Conservation (phyloP, 2,329 filamentous ascomycete genomes). For the Juglanconis sp. region DNA sequence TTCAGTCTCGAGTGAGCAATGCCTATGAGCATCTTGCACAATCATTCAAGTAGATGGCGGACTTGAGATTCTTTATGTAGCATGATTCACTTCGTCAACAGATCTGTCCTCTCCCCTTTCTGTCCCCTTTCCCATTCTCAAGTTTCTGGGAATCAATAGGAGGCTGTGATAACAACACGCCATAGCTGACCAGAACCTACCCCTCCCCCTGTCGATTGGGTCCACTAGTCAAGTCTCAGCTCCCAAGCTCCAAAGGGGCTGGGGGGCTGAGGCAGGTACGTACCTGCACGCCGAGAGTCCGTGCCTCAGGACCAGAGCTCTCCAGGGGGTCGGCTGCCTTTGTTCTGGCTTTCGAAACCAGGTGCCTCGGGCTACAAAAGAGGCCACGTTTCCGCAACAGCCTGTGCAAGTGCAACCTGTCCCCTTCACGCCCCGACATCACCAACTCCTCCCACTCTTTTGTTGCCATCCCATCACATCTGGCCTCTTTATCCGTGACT, state of each 20-base stretch:
- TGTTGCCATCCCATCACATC: too few species aligned
- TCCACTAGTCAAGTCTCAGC: conserved; percentile 10
- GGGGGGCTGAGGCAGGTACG: neutral
- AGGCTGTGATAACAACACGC: too few species aligned
- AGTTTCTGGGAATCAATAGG: too few species aligned
- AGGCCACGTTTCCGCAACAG: neutral
- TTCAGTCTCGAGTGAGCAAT: too few species aligned
- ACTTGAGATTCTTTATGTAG: too few species aligned
- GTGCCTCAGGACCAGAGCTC: neutral
- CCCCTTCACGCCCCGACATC: neutral
- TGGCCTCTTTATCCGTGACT: neutral
- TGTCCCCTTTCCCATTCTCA: too few species aligned
- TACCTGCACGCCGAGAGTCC: neutral
- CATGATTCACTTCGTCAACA: too few species aligned
- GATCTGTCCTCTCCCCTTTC: too few species aligned
- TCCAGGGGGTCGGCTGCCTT: neutral
- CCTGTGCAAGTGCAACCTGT: neutral
- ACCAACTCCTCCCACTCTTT: neutral
- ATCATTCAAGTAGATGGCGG: too few species aligned
- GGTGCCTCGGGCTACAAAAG: neutral
- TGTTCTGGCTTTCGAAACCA: neutral
- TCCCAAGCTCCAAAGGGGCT: conserved; percentile 7
- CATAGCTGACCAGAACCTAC: too few species aligned
- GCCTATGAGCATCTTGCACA: too few species aligned
- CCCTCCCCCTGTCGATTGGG: neutral